Percentiles rank a stretch among this genome's conserved stretches.
Conservation (phyloP, 345 rosid genomes). For the Citrus hindsii region DNA sequence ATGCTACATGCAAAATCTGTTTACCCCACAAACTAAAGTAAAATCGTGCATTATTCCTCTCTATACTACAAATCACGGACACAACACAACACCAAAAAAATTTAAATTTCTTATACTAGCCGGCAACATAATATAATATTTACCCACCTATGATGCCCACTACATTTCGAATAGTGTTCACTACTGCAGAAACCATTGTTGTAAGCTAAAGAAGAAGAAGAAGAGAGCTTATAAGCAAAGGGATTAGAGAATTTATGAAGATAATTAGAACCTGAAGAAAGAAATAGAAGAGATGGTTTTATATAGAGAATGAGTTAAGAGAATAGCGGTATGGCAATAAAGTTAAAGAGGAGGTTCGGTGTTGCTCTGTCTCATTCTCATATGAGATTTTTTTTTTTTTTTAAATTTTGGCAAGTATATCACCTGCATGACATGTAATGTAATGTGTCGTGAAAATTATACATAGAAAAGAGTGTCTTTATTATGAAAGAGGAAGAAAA, state of each 20-base stretch:
- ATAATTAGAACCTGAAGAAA: not conserved
- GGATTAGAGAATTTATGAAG: not conserved
- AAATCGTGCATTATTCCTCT: not conserved
- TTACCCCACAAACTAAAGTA: not conserved
- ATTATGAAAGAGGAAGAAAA: not conserved
- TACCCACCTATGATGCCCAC: conserved; percentile 62
- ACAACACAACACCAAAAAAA: not conserved
- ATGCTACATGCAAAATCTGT: not conserved
- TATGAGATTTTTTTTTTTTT: not conserved
- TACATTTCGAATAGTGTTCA: conserved; percentile 37
- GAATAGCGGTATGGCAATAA: not conserved
- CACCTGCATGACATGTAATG: conserved; percentile 29
- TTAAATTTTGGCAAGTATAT: not conserved
- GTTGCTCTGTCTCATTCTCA: conserved; percentile 5
- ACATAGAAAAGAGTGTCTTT: conserved; percentile 2
- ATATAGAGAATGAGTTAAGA: not conserved
- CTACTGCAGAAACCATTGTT: conserved; percentile 49
- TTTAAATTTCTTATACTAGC: not conserved
- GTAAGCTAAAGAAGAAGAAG: not conserved
- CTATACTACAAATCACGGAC: not conserved
- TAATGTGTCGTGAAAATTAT: not conserved
- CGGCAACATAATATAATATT: not conserved
- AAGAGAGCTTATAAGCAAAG: not conserved
- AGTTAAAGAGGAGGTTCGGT: not conserved
- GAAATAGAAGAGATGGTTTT: not conserved